A percentile compares a stretch with the other conserved stretches of the same genome.
Evolutionary conservation across 2,329 filamentous ascomycete genomes (phyloP).

Genomic region (Pseudocercospora macadamiae): DNA sequence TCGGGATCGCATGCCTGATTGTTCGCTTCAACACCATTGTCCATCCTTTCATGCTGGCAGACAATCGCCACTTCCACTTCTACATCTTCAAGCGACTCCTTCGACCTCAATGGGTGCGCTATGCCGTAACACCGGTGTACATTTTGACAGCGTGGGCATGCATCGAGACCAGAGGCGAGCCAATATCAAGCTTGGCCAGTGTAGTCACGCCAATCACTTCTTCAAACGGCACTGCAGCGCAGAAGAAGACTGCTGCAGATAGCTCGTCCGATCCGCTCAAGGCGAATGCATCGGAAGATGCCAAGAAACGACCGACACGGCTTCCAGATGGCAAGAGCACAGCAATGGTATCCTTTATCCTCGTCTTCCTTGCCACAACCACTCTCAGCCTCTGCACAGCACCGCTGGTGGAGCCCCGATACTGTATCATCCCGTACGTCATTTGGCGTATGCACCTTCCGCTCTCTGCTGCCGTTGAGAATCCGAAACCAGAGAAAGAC

Average conservation of each 20-base stretch:
- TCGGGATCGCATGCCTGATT: conserved; percentile 49
- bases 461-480: conserved; percentile 33
- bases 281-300: conserved; percentile 9
- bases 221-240: background rate
- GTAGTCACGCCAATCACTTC: conserved; percentile 1
- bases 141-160: conserved; percentile 69
- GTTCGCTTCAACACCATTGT: conserved; percentile 88
- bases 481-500: conserved; percentile 9
- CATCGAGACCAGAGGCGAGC: conserved; percentile 60
- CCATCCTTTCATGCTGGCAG: conserved; percentile 92
- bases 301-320: conserved; percentile 15
- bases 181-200: background rate
- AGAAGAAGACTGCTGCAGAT: background rate
- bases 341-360: conserved; percentile 53
- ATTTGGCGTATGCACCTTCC: conserved; percentile 86
- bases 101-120: conserved; percentile 45
- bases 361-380: conserved; percentile 70
- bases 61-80: conserved; percentile 97
- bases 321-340: conserved; percentile 32
- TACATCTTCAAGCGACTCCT: conserved; percentile 88
- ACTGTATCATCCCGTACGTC: conserved; percentile 94
- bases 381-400: conserved; percentile 80
- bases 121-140: conserved; percentile 68
- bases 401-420: conserved; percentile 90
- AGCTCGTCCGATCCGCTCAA: conserved; percentile 8